Conservation (phyloP, 1,284 basidiomycete genomes). For the Ceratobasidium sp. region DNA sequence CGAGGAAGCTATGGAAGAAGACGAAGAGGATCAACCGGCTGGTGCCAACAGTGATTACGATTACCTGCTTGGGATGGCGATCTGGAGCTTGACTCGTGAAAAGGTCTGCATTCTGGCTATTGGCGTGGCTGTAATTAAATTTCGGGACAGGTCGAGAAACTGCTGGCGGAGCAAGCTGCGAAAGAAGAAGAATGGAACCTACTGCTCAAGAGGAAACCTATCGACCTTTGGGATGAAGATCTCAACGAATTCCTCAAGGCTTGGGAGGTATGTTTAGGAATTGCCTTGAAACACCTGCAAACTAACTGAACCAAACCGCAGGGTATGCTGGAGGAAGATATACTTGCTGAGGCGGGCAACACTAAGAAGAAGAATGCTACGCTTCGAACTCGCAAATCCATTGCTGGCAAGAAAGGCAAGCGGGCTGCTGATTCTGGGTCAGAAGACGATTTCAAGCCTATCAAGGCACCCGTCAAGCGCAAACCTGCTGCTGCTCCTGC, state of each 20-base stretch:
- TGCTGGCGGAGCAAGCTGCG: slow-evolving; percentile 78
- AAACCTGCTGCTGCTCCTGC: slow-evolving; percentile 55
- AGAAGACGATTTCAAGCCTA: slow-evolving; percentile 79
- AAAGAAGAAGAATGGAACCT: slow-evolving; percentile 86
- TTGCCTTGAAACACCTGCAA: background rate
- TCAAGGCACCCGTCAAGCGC: slow-evolving; percentile 60
- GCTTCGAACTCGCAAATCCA: slow-evolving; percentile 73
- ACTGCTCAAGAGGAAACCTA: slow-evolving; percentile 81
- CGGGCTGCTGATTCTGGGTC: slow-evolving; percentile 62
- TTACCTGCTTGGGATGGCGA: slow-evolving; percentile 94
- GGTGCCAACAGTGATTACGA: slow-evolving; percentile 80
- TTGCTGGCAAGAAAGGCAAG: slow-evolving; percentile 59
- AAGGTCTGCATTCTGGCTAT: slow-evolving; percentile 63
- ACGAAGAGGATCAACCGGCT: slow-evolving; percentile 60
- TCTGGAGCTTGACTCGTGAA: slow-evolving; percentile 94
- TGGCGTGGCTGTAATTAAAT: slow-evolving; percentile 27
- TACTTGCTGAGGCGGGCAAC: slow-evolving; percentile 68
- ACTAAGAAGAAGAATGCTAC: slow-evolving; percentile 72
- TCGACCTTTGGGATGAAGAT: slow-evolving; percentile 91
- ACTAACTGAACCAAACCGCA: slow-evolving; percentile 49
- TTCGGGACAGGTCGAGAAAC: slow-evolving; percentile 75
- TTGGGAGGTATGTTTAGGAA: slow-evolving; percentile 74
- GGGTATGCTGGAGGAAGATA: slow-evolving; percentile 65
- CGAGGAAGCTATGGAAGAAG: slow-evolving; percentile 68
- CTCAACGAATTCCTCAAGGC: slow-evolving; percentile 82